These are phyloP conservation scores for Botryobasidium botryosum DNA, from an alignment of 768 basidiomycete species.

Conservation along the genomic window DNA sequence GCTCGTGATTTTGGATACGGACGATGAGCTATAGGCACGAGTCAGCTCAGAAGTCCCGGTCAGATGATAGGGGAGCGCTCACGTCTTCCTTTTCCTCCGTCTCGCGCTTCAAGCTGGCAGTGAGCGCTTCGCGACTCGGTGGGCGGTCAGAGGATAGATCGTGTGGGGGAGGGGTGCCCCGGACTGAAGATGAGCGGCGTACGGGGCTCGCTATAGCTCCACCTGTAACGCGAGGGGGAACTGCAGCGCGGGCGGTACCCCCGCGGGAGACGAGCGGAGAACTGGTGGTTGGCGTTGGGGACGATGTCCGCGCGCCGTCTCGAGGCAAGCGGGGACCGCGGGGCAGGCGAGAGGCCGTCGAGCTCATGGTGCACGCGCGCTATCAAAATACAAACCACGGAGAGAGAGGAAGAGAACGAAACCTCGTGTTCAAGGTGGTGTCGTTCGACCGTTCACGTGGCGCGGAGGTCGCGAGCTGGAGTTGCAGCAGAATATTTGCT, in stretches of 20 bases:
- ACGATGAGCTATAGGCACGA: constrained; percentile 43
- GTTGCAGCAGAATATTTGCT: too few relatives aligned
- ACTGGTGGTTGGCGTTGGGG: neutral
- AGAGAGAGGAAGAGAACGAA: too few relatives aligned
- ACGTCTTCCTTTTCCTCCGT: constrained; percentile 73
- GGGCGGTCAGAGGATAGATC: constrained; percentile 2
- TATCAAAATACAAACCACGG: too few relatives aligned
- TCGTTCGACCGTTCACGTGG: too few relatives aligned
- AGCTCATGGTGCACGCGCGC: neutral
- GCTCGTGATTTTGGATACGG: constrained; percentile 64
- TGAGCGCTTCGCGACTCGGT: constrained; percentile 28
- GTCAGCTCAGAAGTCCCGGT: neutral
- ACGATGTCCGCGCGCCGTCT: neutral
- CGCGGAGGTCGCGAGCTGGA: too few relatives aligned
- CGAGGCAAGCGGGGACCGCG: neutral
- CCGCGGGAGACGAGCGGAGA: neutral
- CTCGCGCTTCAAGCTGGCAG: constrained; percentile 52
- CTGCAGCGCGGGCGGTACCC: neutral
- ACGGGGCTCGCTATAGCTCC: neutral
- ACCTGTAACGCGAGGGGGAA: neutral
- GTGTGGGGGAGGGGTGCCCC: neutral
- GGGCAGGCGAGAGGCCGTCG: neutral
- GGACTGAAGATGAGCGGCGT: neutral
- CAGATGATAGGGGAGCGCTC: constrained; percentile 16
- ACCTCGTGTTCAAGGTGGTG: too few relatives aligned